Conservation (phyloP, 2,329 filamentous ascomycete species). For the Fusarium virguliforme region DNA sequence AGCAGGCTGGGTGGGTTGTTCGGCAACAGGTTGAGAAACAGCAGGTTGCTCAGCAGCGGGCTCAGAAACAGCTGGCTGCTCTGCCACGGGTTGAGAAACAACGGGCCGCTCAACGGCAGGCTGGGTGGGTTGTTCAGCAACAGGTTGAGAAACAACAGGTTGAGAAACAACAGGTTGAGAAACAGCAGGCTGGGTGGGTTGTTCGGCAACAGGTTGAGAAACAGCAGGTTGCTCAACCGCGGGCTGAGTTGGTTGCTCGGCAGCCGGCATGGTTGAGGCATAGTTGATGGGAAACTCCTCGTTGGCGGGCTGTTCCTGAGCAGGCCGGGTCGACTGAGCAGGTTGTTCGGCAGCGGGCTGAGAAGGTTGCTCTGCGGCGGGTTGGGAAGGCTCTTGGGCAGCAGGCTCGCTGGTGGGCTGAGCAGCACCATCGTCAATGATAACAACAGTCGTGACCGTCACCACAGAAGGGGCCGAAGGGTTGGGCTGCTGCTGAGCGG, state of each 20-base stretch:
- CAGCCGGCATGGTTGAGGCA: not conserved
- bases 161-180: slow-evolving; percentile 5
- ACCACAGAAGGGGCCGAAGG: slow-evolving; percentile 50
- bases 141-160: slow-evolving; percentile 14
- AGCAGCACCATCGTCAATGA: slow-evolving; percentile 47
- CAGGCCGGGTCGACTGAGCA: slow-evolving; percentile 30
- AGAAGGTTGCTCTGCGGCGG: slow-evolving; percentile 20
- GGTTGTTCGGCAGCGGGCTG: slow-evolving; percentile 24
- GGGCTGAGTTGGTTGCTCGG: slow-evolving; percentile 12
- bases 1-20: slow-evolving; percentile 24
- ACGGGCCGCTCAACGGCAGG: slow-evolving; percentile 24
- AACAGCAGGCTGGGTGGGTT: not conserved
- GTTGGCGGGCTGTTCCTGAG: slow-evolving; percentile 26
- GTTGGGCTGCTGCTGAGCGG: slow-evolving; percentile 28
- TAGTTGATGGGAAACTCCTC: too few relatives aligned
- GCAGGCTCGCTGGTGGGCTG: slow-evolving; percentile 33
- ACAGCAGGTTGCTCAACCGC: not conserved
- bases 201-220: slow-evolving; percentile 19
- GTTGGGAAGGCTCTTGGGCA: slow-evolving; percentile 21
- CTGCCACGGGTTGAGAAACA: slow-evolving; percentile 17
- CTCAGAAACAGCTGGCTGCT: slow-evolving; percentile 16
- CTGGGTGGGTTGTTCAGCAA: slow-evolving; percentile 32
- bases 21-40: slow-evolving; percentile 12
- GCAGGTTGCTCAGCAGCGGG: slow-evolving; percentile 18
- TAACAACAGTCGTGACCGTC: slow-evolving; percentile 54